These are phyloP conservation scores for Eimeria acervulina DNA, from an alignment of 169 alveolate genomes.

Conservation along the genomic window DNA sequence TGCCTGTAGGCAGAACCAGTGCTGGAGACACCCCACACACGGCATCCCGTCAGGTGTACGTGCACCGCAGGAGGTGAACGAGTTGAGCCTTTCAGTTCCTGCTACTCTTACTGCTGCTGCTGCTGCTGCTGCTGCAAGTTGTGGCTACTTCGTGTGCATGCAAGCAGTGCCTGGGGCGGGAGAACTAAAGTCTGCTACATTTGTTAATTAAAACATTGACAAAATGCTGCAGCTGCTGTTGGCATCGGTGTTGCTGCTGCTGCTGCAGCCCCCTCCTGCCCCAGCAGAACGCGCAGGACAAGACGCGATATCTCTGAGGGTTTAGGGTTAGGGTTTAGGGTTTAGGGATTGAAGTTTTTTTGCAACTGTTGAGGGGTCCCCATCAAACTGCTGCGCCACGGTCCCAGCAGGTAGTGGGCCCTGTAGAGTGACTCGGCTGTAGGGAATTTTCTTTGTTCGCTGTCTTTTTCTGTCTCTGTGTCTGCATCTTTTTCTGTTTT, in stretches of 20 bases:
- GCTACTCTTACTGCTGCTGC: conserved; percentile 5
- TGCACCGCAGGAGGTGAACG: too few relatives aligned
- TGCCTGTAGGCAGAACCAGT: background rate
- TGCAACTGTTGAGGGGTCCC: background rate
- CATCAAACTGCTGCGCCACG: conserved; percentile 28
- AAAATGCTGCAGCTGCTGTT: background rate
- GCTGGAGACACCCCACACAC: background rate
- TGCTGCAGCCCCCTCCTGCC: conserved; percentile 16
- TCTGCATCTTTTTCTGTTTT: background rate
- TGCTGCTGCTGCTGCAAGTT: background rate
- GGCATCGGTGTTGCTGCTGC: background rate
- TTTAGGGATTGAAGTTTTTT: background rate
- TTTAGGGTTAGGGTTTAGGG: background rate
- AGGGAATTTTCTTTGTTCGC: background rate
- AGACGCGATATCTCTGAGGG: too few relatives aligned
- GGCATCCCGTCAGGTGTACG: too few relatives aligned
- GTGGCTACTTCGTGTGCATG: background rate
- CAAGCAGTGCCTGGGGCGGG: background rate
- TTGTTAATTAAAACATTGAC: background rate
- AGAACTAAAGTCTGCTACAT: background rate
- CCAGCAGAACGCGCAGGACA: background rate
- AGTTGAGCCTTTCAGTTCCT: background rate
- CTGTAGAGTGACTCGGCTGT: conserved; percentile 40
- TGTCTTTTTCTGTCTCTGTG: background rate
- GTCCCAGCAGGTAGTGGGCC: conserved; percentile 58